Evolutionary conservation across 441 rosid species (phyloP).

Genomic region (Syzygium malaccense): DNA sequence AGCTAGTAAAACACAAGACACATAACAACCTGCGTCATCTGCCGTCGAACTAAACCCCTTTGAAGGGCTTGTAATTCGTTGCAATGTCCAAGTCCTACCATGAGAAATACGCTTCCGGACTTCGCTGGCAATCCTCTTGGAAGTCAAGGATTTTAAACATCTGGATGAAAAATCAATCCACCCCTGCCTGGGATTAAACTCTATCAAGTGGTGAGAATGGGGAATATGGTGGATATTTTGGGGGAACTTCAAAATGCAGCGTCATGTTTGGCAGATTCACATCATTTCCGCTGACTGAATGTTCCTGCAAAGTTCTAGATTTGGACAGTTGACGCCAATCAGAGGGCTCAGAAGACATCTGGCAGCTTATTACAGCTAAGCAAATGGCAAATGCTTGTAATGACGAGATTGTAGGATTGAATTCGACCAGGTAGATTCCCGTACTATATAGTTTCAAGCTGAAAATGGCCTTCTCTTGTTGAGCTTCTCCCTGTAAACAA

Average conservation of each 20-base stretch:
- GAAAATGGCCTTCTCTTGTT: neutral
- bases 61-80: neutral
- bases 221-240: neutral
- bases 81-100: neutral
- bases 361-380: neutral
- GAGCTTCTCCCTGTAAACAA: neutral
- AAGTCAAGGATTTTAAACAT: neutral
- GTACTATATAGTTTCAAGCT: neutral
- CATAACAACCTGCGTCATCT: neutral
- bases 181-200: neutral
- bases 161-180: neutral
- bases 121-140: neutral
- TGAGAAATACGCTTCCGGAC: neutral
- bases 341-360: neutral
- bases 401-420: neutral
- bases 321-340: neutral
- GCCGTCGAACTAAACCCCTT: neutral
- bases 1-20: neutral
- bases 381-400: neutral
- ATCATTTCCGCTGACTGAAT: neutral
- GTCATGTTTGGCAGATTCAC: neutral
- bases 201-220: neutral
- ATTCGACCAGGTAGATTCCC: neutral
- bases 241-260: neutral
- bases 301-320: neutral